Evolutionary conservation across 1,284 basidiomycete species (phyloP).

Genomic region (Thelephora terrestris): DNA sequence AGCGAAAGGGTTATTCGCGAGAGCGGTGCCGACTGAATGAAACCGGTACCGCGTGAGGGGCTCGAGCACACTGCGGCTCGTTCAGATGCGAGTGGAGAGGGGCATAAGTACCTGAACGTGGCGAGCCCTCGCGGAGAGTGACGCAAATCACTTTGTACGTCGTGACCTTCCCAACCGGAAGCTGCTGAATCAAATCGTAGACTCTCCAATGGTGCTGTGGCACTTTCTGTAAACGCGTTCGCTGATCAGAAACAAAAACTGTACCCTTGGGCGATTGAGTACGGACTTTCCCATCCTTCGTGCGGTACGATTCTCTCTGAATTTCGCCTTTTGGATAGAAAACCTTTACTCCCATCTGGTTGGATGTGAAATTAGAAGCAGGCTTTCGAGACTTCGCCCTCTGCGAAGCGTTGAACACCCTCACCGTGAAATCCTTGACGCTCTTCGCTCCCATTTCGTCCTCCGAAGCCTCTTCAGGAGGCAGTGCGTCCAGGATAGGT

Average conservation of each 20-base stretch:
- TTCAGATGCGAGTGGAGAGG: no score
- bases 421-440: not conserved
- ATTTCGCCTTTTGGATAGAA: not conserved
- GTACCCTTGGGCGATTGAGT: no score
- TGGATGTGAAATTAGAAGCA: not conserved
- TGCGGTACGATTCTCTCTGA: not conserved
- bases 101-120: constrained; percentile 33
- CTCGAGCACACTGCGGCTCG: constrained; percentile 14
- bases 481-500: not conserved
- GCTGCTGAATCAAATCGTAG: constrained; percentile 40
- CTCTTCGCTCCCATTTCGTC: not conserved
- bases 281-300: not conserved
- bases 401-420: not conserved
- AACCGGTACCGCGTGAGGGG: not conserved
- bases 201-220: constrained; percentile 50
- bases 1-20: constrained; percentile 53
- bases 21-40: constrained; percentile 41
- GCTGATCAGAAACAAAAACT: no score
- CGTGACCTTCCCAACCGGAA: constrained; percentile 41
- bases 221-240: constrained; percentile 20
- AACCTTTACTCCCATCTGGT: not conserved
- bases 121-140: constrained; percentile 41
- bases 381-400: not conserved
- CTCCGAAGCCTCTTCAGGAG: not conserved
- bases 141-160: constrained; percentile 47